phyloP scores from a whole-genome alignment of 225 moss, liverwort and hornwort genomes.

The Physcomitrellopsis africana region DNA sequence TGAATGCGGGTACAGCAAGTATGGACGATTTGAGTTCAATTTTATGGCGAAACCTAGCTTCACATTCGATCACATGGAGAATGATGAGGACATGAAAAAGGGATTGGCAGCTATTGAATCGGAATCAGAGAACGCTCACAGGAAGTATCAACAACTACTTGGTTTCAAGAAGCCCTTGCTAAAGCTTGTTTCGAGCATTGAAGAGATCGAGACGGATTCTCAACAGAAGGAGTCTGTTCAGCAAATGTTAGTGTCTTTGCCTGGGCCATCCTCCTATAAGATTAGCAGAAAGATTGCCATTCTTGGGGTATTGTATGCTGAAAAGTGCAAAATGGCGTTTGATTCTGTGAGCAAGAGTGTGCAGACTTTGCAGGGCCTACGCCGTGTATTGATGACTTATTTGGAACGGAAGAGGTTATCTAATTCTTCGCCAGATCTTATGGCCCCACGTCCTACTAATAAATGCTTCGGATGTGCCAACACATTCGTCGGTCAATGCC shows the following conservation, averaged over 20 bases:
- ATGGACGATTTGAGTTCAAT: constrained; percentile 97
- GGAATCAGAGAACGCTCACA: constrained; percentile 99
- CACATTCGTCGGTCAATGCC: constrained; percentile 95
- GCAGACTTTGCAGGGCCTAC: constrained; percentile 93
- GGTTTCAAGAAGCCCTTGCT: constrained; percentile 97
- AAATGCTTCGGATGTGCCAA: constrained; percentile 99
- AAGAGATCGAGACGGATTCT: constrained; percentile 93
- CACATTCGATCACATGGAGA: constrained; percentile 95
- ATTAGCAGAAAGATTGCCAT: constrained; percentile 98
- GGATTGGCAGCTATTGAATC: constrained; percentile 94
- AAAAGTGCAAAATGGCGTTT: constrained; percentile 99
- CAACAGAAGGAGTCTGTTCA: constrained; percentile 99
- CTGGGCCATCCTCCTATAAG: constrained; percentile 92
- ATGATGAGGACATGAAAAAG: constrained; percentile 99
- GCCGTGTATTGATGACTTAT: constrained; percentile 90
- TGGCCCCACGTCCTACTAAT: constrained; percentile 76
- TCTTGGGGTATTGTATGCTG: constrained; percentile 94
- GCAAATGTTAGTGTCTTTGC: constrained; percentile 92
- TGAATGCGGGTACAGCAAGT: constrained; percentile 99
- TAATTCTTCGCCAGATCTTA: constrained; percentile 42
- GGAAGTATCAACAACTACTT: constrained; percentile 94
- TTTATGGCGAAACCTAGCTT: constrained; percentile 99
- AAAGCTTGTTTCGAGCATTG: constrained; percentile 97
- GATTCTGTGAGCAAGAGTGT: constrained; percentile 99
- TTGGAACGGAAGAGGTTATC: constrained; percentile 81